Evolutionary conservation across 2,329 filamentous ascomycete species (phyloP), one percentile per base, ranked within the genome.

Genomic region (Verticillium tricorpus): DNA sequence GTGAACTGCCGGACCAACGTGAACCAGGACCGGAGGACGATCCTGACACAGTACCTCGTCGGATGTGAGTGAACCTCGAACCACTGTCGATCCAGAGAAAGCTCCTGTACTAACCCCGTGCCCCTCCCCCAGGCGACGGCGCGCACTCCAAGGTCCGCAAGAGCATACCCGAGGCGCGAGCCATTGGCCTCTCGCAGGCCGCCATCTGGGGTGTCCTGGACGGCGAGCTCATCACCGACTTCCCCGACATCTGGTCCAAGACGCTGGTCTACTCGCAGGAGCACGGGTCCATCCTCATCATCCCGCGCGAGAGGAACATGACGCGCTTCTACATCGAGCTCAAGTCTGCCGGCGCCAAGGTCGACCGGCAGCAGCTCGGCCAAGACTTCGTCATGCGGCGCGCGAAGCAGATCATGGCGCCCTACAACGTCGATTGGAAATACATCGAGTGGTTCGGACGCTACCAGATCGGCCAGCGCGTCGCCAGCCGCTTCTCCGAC

Each of bases 161-260:
- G 68, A 83, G 82, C 68, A 89, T 91, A 59, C 82, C 75, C 67
- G 78, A 77, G 71, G 81, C 73, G 56, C 79, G 87, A 65, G 82
- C 85, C 4, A 80, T 87, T 28, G 80, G 80, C 58, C 73, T 81
- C 70, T 84, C 87, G 11, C 79, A 82, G 63, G 74, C 79, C 14
- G 78, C 81, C 22, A 79, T 85, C 39, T 92, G 89, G 89, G 89
- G 88, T 61, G 89, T 92, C 2, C 76, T 92, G 3, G 89, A 92
- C 70, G 89, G 88, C 67, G 85, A 86, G 70, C 75, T 91, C 11
- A 85, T 89, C 54, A 91, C 89, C 8, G 82, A 91, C 70, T 91
- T 92, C 67, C 89, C 89, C 1, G 89, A 91, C 68, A 83, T 91
- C 57, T 91, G 88, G 88, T 89, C 85, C 72, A 91, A 91, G 75